A percentile compares a stretch with the other conserved stretches of the same genome.
These are phyloP conservation scores for Tetradesmus obliquus DNA, from an alignment of 139 green algal species.

Conservation along the genomic window DNA sequence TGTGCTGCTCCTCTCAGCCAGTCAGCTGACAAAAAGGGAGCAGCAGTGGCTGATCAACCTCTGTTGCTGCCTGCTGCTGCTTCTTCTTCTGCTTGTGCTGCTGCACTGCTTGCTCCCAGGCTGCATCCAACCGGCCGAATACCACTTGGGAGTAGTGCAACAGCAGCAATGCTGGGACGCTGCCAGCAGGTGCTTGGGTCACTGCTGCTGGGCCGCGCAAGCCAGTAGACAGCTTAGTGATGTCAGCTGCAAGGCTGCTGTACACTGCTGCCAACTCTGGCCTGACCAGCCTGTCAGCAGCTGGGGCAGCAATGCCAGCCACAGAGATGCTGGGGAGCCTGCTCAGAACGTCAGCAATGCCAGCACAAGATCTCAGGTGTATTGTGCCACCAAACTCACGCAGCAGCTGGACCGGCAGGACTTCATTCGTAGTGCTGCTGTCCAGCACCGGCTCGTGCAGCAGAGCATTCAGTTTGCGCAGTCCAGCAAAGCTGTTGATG, in stretches of 20 bases:
- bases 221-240: conserved; percentile 7
- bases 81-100: neutral
- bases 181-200: neutral
- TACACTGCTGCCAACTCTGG: conserved; percentile 1
- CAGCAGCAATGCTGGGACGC: neutral
- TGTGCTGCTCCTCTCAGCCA: no score
- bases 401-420: neutral
- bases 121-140: conserved; percentile 1
- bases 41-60: no score
- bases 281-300: conserved; percentile 1
- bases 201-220: neutral
- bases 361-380: neutral
- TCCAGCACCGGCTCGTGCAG: neutral
- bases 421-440: neutral
- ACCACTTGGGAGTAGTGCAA: conserved; percentile 6
- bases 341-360: neutral
- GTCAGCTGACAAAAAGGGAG: no score
- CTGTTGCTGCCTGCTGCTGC: neutral
- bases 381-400: neutral
- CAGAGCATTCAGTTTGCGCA: neutral
- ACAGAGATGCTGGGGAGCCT: conserved; percentile 12
- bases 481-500: neutral
- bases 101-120: neutral
- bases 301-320: neutral
- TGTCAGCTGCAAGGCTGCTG: neutral